These are phyloP conservation scores for Byssothecium circinans DNA, from an alignment of 2,329 filamentous ascomycete genomes.

Conservation along the genomic window DNA sequence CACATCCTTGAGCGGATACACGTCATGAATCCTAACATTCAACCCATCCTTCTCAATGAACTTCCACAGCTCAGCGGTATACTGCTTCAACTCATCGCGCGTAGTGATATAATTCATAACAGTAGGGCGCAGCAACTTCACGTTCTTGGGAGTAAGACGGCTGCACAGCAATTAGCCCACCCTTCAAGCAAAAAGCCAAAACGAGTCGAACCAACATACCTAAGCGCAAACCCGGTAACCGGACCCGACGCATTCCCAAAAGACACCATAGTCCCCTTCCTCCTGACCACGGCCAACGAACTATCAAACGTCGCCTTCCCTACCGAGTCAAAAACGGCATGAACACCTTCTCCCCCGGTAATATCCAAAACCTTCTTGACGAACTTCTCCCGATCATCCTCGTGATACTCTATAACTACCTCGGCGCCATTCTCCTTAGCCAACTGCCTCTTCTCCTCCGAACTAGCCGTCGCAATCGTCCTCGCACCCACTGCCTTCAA, in stretches of 20 bases:
- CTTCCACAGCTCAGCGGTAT: constrained; percentile 71
- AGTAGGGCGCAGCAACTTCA: constrained; percentile 73
- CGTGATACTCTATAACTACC: constrained; percentile 69
- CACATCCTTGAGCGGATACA: constrained; percentile 75
- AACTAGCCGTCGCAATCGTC: constrained; percentile 78
- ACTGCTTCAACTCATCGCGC: constrained; percentile 69
- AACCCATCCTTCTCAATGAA: constrained; percentile 70
- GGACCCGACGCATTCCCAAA: constrained; percentile 83
- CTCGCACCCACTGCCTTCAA: constrained; percentile 71
- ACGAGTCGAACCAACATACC: constrained; percentile 52
- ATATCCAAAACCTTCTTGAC: constrained; percentile 63
- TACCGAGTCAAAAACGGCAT: constrained; percentile 82
- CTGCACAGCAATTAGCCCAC: constrained; percentile 24
- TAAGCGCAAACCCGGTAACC: constrained; percentile 68
- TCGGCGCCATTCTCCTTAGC: constrained; percentile 72
- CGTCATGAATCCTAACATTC: constrained; percentile 72
- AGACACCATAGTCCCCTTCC: constrained; percentile 75
- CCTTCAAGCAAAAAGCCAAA: neutral
- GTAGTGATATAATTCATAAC: constrained; percentile 65
- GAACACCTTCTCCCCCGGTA: constrained; percentile 71
- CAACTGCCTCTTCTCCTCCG: constrained; percentile 69
- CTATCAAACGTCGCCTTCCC: constrained; percentile 83
- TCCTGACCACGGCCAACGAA: constrained; percentile 70
- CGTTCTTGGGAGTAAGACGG: constrained; percentile 70
- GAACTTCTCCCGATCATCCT: constrained; percentile 51